Evolutionary conservation across 305 asterid species (phyloP).

Genomic region (Withania somnifera): DNA sequence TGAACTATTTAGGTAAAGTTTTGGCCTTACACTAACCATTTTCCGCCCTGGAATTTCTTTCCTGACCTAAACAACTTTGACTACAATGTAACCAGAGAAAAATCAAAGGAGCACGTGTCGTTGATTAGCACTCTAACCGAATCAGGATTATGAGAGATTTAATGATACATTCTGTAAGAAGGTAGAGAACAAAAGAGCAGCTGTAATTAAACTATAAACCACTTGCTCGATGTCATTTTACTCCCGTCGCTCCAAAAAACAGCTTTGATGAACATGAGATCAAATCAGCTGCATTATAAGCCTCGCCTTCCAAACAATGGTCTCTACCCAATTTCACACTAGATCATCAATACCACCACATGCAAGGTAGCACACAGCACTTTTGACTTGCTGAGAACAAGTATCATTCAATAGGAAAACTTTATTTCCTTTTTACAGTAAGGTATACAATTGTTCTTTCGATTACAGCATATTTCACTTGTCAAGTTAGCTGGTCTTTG

Average conservation of each 20-base stretch:
- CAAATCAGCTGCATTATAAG: background rate
- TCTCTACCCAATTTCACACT: background rate
- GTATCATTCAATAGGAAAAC: background rate
- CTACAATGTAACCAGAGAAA: background rate
- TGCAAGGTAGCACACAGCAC: background rate
- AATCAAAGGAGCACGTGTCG: background rate
- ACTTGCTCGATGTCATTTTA: background rate
- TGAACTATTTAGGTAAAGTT: background rate
- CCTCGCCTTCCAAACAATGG: background rate
- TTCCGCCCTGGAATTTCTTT: background rate
- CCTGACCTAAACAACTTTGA: background rate
- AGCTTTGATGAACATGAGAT: background rate
- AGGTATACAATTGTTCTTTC: background rate
- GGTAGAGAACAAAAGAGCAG: background rate
- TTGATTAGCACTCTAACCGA: background rate
- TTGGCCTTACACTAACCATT: background rate
- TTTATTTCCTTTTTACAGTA: background rate
- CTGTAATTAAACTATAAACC: background rate
- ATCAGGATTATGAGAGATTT: background rate
- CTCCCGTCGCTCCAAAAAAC: background rate
- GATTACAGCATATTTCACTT: background rate
- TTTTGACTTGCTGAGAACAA: background rate
- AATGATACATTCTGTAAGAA: background rate
- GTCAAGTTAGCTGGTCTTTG: background rate
- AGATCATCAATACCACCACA: background rate